A percentile compares a stretch with the other conserved stretches of the same genome.
These are phyloP conservation scores for Fragilaria radians DNA, from an alignment of 108 stramenopile species.

Conservation along the genomic window DNA sequence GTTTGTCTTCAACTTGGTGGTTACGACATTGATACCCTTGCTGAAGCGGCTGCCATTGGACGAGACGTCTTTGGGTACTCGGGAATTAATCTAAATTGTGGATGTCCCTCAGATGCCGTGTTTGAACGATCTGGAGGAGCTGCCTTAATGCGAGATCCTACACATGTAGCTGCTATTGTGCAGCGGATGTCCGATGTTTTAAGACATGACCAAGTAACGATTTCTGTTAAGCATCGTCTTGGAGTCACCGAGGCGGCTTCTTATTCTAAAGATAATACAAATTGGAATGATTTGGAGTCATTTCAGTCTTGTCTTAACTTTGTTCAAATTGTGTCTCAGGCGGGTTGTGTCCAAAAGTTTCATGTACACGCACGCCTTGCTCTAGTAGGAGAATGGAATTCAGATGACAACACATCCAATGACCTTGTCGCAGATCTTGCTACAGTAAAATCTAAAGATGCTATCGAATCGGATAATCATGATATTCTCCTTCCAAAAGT, in stretches of 20 bases:
- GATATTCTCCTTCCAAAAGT: constrained; percentile 7
- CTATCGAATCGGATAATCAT: neutral
- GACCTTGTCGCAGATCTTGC: neutral
- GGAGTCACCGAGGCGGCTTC: constrained; percentile 16
- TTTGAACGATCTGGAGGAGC: constrained; percentile 22
- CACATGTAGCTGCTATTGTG: constrained; percentile 15
- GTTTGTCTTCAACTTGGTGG: constrained; percentile 35
- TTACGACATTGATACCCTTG: constrained; percentile 17
- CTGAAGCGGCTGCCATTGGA: constrained; percentile 25
- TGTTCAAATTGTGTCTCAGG: constrained; percentile 1
- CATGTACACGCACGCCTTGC: constrained; percentile 30
- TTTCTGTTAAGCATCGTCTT: constrained; percentile 42
- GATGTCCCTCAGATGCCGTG: constrained; percentile 34
- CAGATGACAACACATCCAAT: neutral
- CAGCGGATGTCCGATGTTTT: constrained; percentile 16
- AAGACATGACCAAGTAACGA: neutral
- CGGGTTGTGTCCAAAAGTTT: constrained; percentile 4
- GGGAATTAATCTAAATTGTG: constrained; percentile 40
- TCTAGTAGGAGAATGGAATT: constrained; percentile 22
- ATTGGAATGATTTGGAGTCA: constrained; percentile 22
- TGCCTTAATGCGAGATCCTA: constrained; percentile 34
- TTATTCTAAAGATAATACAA: constrained; percentile 16
- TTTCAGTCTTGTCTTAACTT: constrained; percentile 17
- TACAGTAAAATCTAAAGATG: neutral
- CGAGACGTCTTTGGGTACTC: constrained; percentile 16